A percentile compares a stretch with the other conserved stretches of the same genome.
Evolutionary conservation across 164 flowering plant species (phyloP).

Genomic region (Magnolia kwangsiensis): DNA sequence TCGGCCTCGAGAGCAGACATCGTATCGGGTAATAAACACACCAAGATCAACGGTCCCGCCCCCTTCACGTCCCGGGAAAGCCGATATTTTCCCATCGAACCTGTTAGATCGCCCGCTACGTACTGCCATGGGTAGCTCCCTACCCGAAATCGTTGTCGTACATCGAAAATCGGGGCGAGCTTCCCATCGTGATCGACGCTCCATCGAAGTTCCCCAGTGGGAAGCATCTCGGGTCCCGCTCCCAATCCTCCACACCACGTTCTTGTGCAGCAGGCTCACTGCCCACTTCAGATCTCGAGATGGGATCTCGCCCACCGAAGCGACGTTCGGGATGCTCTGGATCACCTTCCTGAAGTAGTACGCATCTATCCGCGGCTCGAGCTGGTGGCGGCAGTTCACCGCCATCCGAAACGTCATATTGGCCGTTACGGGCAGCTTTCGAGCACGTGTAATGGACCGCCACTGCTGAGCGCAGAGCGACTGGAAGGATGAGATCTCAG

Average conservation of each 20-base stretch:
- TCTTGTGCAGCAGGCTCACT: constrained; percentile 51
- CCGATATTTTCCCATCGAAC: constrained; percentile 89
- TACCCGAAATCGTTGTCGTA: constrained; percentile 88
- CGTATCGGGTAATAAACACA: no score
- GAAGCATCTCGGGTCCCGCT: constrained; percentile 57
- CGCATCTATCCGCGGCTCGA: constrained; percentile 54
- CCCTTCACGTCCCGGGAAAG: constrained; percentile 84
- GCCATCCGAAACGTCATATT: constrained; percentile 87
- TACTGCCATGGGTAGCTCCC: constrained; percentile 80
- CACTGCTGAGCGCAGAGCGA: constrained; percentile 76
- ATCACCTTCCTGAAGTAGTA: constrained; percentile 92
- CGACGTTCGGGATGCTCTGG: constrained; percentile 66
- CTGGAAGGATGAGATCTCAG: constrained; percentile 82
- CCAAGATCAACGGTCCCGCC: constrained; percentile 78
- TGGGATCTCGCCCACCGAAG: constrained; percentile 50
- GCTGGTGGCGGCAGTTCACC: constrained; percentile 77
- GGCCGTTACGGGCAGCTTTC: constrained; percentile 34
- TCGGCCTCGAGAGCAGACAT: constrained; percentile 64
- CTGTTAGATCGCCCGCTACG: constrained; percentile 78
- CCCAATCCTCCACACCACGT: constrained; percentile 64
- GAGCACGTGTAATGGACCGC: constrained; percentile 76
- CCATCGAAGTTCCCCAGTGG: constrained; percentile 80
- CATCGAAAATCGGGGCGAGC: constrained; percentile 89
- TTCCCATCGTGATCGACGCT: constrained; percentile 76
- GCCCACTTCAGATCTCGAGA: constrained; percentile 53